phyloP scores from a whole-genome alignment of 1,284 basidiomycete species.

The Tylopilus sp. region DNA sequence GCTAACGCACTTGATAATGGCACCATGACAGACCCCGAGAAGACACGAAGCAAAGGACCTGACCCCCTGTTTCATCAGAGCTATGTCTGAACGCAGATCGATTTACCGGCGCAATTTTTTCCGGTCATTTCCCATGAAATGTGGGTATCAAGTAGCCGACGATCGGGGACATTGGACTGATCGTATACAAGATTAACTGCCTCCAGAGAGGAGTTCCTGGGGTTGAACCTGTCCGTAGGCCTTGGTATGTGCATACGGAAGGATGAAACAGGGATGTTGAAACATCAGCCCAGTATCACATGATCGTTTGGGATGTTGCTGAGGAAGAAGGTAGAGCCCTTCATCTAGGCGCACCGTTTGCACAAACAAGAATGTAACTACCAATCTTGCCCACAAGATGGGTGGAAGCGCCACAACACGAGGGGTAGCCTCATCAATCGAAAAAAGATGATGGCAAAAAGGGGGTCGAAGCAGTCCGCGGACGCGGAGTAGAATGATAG shows the following conservation, averaged over 20 bases:
- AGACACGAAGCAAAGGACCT: neutral
- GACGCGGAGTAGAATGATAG: neutral
- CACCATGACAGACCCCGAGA: too few species aligned
- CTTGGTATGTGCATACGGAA: neutral
- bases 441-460: too few species aligned
- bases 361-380: neutral
- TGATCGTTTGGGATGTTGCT: neutral
- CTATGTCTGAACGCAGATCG: neutral
- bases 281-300: too few species aligned
- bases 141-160: slow-evolving; percentile 9
- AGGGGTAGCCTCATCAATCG: neutral
- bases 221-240: neutral
- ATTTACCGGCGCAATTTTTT: slow-evolving; percentile 13
- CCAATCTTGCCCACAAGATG: neutral
- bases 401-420: neutral
- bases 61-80: neutral
- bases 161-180: neutral
- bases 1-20: neutral
- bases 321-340: neutral
- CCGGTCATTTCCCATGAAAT: slow-evolving; percentile 15
- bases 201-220: too few species aligned
- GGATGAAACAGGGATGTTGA: too few species aligned
- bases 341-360: neutral
- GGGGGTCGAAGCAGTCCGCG: neutral
- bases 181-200: too few species aligned